phyloP scores from a whole-genome alignment of 1,284 basidiomycete species.

The Boletus holoroseus region DNA sequence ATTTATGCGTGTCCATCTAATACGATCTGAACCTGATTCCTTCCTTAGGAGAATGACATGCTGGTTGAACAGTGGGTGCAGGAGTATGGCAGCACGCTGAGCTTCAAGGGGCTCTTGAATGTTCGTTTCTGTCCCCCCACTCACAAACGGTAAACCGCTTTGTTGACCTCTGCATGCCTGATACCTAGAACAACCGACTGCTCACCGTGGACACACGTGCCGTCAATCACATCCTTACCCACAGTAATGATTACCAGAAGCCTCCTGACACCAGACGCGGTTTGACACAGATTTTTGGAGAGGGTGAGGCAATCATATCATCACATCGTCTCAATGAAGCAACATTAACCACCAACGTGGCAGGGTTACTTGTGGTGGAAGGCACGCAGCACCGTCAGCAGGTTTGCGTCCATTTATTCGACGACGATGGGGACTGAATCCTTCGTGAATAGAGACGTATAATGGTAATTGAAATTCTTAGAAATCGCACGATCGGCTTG shows the following conservation, averaged over 20 bases:
- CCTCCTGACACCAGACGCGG: slow-evolving; percentile 20
- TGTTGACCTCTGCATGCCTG: background rate
- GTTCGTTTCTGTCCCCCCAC: background rate
- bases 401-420: slow-evolving; percentile 11
- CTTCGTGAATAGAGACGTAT: slow-evolving; percentile 17
- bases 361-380: slow-evolving; percentile 21
- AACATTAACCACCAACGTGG: background rate
- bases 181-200: slow-evolving; percentile 22
- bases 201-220: slow-evolving; percentile 34
- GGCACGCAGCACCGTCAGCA: slow-evolving; percentile 26
- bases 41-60: slow-evolving; percentile 1
- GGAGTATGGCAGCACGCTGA: slow-evolving; percentile 49
- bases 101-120: slow-evolving; percentile 36
- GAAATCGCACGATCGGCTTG: background rate
- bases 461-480: slow-evolving; percentile 10
- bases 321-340: background rate
- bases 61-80: slow-evolving; percentile 38
- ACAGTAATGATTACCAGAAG: slow-evolving; percentile 35
- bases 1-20: background rate
- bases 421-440: background rate
- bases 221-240: slow-evolving; percentile 36
- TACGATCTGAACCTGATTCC: no score
- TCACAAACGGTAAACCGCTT: background rate
- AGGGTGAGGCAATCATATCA: slow-evolving; percentile 17
- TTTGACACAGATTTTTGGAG: slow-evolving; percentile 28